These are phyloP conservation scores for Elongisporangium prolatum DNA, from an alignment of 352 stramenopile species.

Conservation along the genomic window DNA sequence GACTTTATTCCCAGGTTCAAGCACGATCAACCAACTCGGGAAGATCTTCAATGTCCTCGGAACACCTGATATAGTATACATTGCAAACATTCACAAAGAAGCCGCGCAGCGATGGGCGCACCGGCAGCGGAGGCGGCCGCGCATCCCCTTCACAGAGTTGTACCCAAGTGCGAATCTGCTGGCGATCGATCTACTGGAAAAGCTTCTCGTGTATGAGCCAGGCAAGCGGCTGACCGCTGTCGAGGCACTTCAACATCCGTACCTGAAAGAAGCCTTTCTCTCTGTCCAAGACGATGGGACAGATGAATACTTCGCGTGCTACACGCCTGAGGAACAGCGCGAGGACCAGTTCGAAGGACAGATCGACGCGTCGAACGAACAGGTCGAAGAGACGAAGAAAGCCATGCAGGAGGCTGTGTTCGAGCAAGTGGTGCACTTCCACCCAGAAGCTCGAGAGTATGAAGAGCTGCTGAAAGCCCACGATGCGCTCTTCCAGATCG, in stretches of 20 bases:
- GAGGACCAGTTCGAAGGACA: conserved; percentile 58
- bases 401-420: conserved; percentile 81
- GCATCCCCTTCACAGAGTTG: conserved; percentile 67
- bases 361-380: conserved; percentile 76
- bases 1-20: conserved; percentile 95
- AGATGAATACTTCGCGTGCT: conserved; percentile 18
- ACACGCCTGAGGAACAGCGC: conserved; percentile 42
- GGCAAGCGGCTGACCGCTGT: conserved; percentile 81
- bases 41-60: conserved; percentile 95
- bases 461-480: conserved; percentile 53
- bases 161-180: conserved; percentile 71
- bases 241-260: conserved; percentile 94
- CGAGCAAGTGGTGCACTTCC: conserved; percentile 73
- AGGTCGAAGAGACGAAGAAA: conserved; percentile 45
- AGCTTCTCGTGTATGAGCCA: conserved; percentile 66
- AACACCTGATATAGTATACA: conserved; percentile 70
- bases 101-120: conserved; percentile 67
- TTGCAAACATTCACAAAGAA: conserved; percentile 62
- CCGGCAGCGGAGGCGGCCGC: conserved; percentile 41
- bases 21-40: conserved; percentile 95
- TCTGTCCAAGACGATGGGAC: conserved; percentile 18
- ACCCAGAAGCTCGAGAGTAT: conserved; percentile 61
- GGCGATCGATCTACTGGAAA: conserved; percentile 69
- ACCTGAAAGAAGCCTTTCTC: conserved; percentile 72
- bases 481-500: conserved; percentile 56